These are phyloP conservation scores for Elaeagnus macrophylla DNA, from an alignment of 306 rosid species.

Conservation along the genomic window DNA sequence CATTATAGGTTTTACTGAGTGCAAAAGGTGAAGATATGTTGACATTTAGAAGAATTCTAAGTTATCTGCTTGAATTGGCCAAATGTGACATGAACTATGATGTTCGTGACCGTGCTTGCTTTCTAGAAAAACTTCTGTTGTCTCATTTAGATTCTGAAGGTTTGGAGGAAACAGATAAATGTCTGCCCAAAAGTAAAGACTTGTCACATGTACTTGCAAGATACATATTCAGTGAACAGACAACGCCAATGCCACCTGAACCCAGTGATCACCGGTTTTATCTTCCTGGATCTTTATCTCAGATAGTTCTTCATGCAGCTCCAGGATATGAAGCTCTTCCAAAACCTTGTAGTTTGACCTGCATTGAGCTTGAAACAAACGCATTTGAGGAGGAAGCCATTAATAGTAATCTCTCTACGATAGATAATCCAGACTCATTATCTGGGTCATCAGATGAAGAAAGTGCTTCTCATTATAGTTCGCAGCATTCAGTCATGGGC, in stretches of 20 bases:
- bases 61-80: constrained; percentile 75
- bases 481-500: constrained; percentile 47
- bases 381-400: constrained; percentile 29
- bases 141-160: constrained; percentile 39
- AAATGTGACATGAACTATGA: constrained; percentile 70
- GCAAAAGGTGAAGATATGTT: constrained; percentile 43
- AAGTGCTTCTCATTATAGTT: constrained; percentile 58
- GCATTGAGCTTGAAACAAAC: constrained; percentile 20
- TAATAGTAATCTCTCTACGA: constrained; percentile 27
- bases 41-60: constrained; percentile 40
- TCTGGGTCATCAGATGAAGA: constrained; percentile 67
- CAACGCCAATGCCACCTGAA: constrained; percentile 39
- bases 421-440: constrained; percentile 46
- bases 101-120: constrained; percentile 77
- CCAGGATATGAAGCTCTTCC: constrained; percentile 99
- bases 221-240: constrained; percentile 45
- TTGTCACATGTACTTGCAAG: constrained; percentile 44
- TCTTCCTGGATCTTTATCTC: constrained; percentile 97
- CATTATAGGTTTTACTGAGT: constrained; percentile 50
- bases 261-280: constrained; percentile 59
- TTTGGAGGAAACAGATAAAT: constrained; percentile 27
- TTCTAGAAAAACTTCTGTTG: constrained; percentile 50
- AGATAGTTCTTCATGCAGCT: constrained; percentile 93
- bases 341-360: constrained; percentile 65
- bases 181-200: constrained; percentile 29